Conservation (phyloP, 108 stramenopile species). For the Skeletonema marinoi region DNA sequence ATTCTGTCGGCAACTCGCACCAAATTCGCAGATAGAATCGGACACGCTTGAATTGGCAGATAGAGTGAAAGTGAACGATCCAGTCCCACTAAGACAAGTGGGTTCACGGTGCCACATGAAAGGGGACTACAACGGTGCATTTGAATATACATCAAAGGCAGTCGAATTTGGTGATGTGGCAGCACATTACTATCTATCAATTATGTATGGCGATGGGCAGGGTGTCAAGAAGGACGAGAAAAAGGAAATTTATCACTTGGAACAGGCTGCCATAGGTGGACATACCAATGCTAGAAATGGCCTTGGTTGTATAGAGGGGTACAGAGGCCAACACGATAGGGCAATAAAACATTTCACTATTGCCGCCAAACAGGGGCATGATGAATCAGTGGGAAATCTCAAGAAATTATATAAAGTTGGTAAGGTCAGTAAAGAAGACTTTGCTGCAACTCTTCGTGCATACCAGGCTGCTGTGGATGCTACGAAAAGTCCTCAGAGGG, state of each 20-base stretch:
- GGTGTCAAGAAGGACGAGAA: not conserved
- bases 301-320: not conserved
- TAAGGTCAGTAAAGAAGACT: not conserved
- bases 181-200: constrained; percentile 2
- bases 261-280: constrained; percentile 6
- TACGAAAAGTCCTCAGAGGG: constrained; percentile 8
- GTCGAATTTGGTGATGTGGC: not conserved
- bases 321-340: not conserved
- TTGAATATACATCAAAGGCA: not conserved
- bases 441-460: not conserved
- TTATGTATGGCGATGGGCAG: not conserved
- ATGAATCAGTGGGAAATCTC: not conserved
- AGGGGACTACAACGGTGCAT: not conserved
- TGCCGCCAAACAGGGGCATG: not conserved
- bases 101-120: not conserved
- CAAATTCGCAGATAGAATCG: not conserved
- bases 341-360: not conserved
- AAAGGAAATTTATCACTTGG: not conserved
- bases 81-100: not conserved
- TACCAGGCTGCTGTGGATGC: not conserved
- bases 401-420: not conserved
- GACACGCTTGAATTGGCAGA: not conserved
- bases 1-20: not conserved
- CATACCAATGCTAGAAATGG: not conserved
- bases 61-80: constrained; percentile 3